Conservation (phyloP, 306 rosid genomes). For the Cicer yamashitae region DNA sequence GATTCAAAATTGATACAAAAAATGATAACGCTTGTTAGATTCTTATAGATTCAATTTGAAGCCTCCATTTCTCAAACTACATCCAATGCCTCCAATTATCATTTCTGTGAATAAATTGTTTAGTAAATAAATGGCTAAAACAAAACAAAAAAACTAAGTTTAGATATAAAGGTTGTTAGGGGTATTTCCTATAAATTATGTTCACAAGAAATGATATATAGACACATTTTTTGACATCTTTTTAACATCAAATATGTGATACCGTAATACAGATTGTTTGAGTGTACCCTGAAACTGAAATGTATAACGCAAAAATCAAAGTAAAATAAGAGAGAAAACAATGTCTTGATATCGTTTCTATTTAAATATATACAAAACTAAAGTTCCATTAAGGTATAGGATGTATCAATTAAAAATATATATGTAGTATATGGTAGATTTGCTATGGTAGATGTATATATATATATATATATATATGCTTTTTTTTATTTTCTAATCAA, state of each 20-base stretch:
- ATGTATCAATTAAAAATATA: background rate
- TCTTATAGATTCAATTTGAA: conserved; percentile 54
- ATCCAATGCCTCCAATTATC: conserved; percentile 66
- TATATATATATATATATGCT: no score
- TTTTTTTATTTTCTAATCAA: background rate
- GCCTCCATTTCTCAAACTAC: conserved; percentile 94
- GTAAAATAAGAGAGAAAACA: no score
- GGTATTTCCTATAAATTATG: background rate
- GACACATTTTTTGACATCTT: no score
- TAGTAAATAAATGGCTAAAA: background rate
- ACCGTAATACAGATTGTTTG: no score
- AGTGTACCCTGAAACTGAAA: no score
- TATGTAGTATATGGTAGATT: background rate
- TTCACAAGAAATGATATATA: background rate
- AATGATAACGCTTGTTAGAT: conserved; percentile 29
- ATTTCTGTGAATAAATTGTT: background rate
- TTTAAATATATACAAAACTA: background rate
- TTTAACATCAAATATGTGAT: no score
- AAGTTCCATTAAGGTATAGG: background rate
- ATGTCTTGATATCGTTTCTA: no score
- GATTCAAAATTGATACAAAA: conserved; percentile 16
- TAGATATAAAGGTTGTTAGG: background rate
- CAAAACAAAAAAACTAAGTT: background rate
- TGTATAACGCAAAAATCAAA: no score
- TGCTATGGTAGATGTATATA: no score